A percentile compares a stretch with the other conserved stretches of the same genome.
phyloP scores from a whole-genome alignment of 208 protist genomes.

The Crithidia brevicula region DNA sequence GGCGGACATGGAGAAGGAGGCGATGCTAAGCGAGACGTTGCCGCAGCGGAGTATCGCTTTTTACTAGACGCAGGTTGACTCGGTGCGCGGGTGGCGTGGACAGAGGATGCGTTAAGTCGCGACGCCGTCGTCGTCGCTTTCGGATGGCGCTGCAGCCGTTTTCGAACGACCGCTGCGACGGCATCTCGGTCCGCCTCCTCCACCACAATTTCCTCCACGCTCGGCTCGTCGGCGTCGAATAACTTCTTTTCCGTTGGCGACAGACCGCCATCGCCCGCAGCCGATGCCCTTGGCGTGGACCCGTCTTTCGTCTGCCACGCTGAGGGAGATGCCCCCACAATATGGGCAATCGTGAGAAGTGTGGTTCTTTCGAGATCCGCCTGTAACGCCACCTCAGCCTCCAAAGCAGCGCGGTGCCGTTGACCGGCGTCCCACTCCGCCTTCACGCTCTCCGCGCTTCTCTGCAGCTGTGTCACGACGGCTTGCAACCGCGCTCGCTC shows the following conservation, averaged over 20 bases:
- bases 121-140: too few species aligned
- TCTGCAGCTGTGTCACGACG: neutral
- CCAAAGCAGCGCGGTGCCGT: conserved; percentile 12
- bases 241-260: conserved; percentile 28
- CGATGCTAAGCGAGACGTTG: neutral
- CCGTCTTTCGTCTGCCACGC: neutral
- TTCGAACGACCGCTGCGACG: neutral
- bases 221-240: conserved; percentile 23
- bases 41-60: too few species aligned
- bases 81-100: neutral
- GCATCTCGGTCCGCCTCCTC: neutral
- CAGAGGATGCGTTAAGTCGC: neutral
- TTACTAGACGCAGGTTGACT: neutral
- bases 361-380: conserved; percentile 16
- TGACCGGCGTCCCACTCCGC: neutral
- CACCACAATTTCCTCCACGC: conserved; percentile 22
- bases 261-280: neutral
- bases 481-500: conserved; percentile 17
- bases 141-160: neutral
- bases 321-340: neutral
- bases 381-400: conserved; percentile 10
- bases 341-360: conserved; percentile 2
- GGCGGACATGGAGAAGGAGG: neutral
- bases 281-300: neutral
- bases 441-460: neutral